Conservation (phyloP, 2,329 filamentous ascomycete genomes). For the Aspergillus uvarum region DNA sequence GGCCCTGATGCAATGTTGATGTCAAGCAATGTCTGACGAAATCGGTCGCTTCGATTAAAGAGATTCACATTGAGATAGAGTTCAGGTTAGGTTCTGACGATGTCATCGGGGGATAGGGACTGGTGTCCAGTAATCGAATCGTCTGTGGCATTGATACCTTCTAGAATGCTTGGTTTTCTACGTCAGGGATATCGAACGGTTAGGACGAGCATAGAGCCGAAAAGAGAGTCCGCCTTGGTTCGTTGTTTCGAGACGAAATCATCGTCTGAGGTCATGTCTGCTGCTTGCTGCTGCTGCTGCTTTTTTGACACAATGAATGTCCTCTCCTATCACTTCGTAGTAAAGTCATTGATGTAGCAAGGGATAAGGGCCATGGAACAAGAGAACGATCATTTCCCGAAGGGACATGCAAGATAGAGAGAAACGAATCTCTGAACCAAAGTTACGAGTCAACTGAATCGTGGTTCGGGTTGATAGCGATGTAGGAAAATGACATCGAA, state of each 20-base stretch:
- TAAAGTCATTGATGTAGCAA: neutral
- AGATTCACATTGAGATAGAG: neutral
- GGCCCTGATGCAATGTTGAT: slow-evolving; percentile 3
- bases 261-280: neutral
- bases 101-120: neutral
- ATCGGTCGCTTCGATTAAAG: neutral
- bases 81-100: slow-evolving; percentile 3
- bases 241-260: neutral
- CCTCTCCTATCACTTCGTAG: neutral
- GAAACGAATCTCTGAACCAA: neutral
- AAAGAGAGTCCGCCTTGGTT: neutral
- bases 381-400: neutral
- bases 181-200: neutral
- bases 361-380: neutral
- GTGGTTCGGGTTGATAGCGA: neutral
- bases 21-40: neutral
- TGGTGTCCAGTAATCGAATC: neutral
- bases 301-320: neutral
- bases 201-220: neutral
- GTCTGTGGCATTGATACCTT: neutral
- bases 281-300: neutral
- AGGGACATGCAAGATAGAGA: neutral
- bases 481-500: neutral
- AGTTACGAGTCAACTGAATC: neutral
- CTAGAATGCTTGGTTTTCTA: neutral